Evolutionary conservation across 192 early-diverging fungal species (phyloP).

Genomic region (Coemansia aciculifera): DNA sequence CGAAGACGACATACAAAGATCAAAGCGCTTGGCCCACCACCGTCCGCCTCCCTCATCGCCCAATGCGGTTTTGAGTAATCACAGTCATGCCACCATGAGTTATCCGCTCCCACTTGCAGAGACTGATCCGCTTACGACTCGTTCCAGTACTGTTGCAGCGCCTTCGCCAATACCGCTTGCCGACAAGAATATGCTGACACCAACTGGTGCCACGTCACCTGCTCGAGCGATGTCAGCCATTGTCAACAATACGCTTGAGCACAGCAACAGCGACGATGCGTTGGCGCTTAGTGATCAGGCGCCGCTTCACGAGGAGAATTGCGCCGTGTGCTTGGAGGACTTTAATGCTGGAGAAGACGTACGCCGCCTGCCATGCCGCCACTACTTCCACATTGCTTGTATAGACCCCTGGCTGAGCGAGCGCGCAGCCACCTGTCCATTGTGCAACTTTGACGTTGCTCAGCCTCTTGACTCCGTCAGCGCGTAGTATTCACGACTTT

Average conservation of each 20-base stretch:
- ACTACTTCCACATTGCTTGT: conserved; percentile 45
- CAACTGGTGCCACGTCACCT: conserved; percentile 2
- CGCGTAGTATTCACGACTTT: not conserved
- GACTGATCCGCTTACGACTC: not conserved
- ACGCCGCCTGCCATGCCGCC: conserved; percentile 43
- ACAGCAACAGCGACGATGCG: not conserved
- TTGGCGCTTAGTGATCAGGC: conserved; percentile 1
- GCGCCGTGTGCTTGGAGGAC: conserved; percentile 49
- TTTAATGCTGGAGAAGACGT: conserved; percentile 37
- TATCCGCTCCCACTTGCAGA: not conserved
- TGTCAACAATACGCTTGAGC: not conserved
- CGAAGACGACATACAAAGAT: conserved; percentile 28
- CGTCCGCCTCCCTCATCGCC: not conserved
- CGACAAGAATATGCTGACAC: not conserved
- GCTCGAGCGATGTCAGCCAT: not conserved
- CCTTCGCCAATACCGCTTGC: not conserved
- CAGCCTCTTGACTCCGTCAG: not conserved
- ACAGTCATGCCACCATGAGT: not conserved
- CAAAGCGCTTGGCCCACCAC: conserved; percentile 15
- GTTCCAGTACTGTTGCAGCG: not conserved
- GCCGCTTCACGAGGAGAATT: conserved; percentile 41
- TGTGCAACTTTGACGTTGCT: conserved; percentile 48
- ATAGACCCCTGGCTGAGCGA: conserved; percentile 48
- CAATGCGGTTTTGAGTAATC: not conserved
- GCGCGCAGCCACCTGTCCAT: conserved; percentile 36